phyloP scores from a whole-genome alignment of 225 moss, liverwort and hornwort genomes.

The Physcomitrium patens region DNA sequence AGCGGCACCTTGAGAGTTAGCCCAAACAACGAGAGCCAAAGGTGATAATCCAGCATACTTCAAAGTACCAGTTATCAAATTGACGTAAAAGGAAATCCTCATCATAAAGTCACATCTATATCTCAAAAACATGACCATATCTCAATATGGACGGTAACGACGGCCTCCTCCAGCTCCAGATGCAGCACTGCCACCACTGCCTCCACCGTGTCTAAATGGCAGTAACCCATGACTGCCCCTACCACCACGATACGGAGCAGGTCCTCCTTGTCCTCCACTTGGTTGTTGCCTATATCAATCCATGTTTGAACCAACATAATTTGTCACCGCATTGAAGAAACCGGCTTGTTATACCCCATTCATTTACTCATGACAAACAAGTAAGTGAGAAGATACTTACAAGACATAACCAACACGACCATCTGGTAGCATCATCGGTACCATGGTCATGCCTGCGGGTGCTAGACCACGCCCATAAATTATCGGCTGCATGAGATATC shows the following conservation, averaged over 20 bases:
- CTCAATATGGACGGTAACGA: slow-evolving; percentile 94
- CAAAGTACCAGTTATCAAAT: slow-evolving; percentile 44
- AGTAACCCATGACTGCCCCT: slow-evolving; percentile 91
- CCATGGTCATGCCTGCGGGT: slow-evolving; percentile 99
- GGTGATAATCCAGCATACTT: slow-evolving; percentile 30
- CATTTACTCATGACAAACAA: neutral
- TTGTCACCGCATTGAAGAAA: neutral
- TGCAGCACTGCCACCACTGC: slow-evolving; percentile 62
- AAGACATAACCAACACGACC: slow-evolving; percentile 98
- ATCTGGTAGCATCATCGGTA: slow-evolving; percentile 98
- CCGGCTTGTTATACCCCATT: neutral
- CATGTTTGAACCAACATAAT: slow-evolving; percentile 20
- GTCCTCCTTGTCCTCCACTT: slow-evolving; percentile 85
- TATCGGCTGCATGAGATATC: slow-evolving; percentile 70
- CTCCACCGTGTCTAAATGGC: slow-evolving; percentile 84
- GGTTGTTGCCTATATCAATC: slow-evolving; percentile 85
- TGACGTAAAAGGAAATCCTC: slow-evolving; percentile 41
- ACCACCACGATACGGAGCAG: slow-evolving; percentile 94
- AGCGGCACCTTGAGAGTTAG: neutral
- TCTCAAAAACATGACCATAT: slow-evolving; percentile 18
- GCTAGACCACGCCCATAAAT: slow-evolving; percentile 96
- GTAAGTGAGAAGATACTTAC: slow-evolving; percentile 54
- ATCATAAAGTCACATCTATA: slow-evolving; percentile 15
- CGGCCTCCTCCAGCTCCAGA: slow-evolving; percentile 78
- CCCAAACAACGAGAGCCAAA: neutral